Evolutionary conservation across 306 rosid genomes (phyloP).

Genomic region (Gleditsia sinensis): DNA sequence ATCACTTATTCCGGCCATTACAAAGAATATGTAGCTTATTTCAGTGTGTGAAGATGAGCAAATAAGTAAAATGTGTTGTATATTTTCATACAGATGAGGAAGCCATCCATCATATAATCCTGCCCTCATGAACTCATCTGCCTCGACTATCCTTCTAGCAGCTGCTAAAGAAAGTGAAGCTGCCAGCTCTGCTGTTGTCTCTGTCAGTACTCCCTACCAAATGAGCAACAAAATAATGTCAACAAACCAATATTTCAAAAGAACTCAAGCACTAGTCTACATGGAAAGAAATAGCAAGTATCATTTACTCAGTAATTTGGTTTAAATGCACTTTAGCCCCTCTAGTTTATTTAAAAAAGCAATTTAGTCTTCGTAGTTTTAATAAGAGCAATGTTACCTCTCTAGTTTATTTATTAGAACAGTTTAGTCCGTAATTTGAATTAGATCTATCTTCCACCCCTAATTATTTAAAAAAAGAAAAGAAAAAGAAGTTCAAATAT

Average conservation of each 20-base stretch:
- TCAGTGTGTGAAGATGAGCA: not conserved
- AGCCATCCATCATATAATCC: constrained; percentile 99
- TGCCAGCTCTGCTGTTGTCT: constrained; percentile 97
- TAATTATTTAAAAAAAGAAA: too few species aligned
- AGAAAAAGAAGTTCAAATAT: too few species aligned
- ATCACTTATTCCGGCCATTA: constrained; percentile 10
- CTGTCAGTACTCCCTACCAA: constrained; percentile 94
- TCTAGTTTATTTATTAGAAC: too few species aligned
- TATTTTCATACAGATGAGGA: constrained; percentile 74
- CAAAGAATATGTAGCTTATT: constrained; percentile 13
- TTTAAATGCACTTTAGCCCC: too few species aligned
- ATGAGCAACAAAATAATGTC: constrained; percentile 27
- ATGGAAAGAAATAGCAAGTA: too few species aligned
- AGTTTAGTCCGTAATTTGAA: too few species aligned
- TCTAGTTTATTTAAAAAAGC: too few species aligned
- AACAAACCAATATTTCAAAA: constrained; percentile 20
- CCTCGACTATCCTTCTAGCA: constrained; percentile 98
- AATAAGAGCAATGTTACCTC: too few species aligned
- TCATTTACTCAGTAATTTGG: too few species aligned
- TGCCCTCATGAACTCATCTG: constrained; percentile 98
- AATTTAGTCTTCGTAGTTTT: too few species aligned
- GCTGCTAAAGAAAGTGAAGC: constrained; percentile 91
- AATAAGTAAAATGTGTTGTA: constrained; percentile 1
- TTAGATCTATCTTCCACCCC: too few species aligned
- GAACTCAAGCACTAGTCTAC: too few species aligned